Conservation (phyloP, 306 rosid genomes). For the Prunus davidiana region DNA sequence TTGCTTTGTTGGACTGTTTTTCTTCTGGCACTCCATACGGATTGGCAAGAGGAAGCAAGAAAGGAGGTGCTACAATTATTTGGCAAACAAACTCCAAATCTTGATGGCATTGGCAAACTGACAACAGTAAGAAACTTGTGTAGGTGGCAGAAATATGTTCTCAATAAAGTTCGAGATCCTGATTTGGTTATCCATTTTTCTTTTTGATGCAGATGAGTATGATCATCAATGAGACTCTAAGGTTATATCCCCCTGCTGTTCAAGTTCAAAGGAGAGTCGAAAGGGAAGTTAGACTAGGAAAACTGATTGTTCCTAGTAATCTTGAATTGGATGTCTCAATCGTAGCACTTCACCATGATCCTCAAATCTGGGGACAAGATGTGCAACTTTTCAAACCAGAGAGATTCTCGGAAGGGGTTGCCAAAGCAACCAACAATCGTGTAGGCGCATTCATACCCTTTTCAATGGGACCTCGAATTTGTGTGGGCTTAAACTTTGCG, state of each 20-base stretch:
- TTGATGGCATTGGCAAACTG: conserved; percentile 21
- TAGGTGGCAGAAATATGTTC: neutral
- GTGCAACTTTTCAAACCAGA: conserved; percentile 31
- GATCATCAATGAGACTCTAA: conserved; percentile 34
- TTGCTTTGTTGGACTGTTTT: conserved; percentile 32
- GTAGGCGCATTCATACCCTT: conserved; percentile 24
- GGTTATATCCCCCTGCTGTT: conserved; percentile 26
- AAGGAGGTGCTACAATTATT: conserved; percentile 26
- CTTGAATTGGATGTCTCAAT: neutral
- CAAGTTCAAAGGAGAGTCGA: neutral
- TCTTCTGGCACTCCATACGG: conserved; percentile 25
- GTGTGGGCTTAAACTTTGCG: conserved; percentile 31
- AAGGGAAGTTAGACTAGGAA: conserved; percentile 16
- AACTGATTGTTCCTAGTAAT: conserved; percentile 18
- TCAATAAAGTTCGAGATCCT: neutral
- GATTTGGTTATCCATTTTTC: neutral
- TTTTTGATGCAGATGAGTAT: conserved; percentile 26
- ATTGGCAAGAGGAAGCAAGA: conserved; percentile 43
- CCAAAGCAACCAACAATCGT: conserved; percentile 27
- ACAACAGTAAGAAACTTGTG: conserved; percentile 17
- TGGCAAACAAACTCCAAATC: conserved; percentile 16
- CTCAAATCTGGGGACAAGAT: conserved; percentile 30
- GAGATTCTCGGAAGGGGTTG: conserved; percentile 27
- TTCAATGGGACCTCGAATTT: conserved; percentile 28
- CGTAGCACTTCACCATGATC: conserved; percentile 27